phyloP scores from a whole-genome alignment of 768 basidiomycete species.

The Mrakia blollopis region DNA sequence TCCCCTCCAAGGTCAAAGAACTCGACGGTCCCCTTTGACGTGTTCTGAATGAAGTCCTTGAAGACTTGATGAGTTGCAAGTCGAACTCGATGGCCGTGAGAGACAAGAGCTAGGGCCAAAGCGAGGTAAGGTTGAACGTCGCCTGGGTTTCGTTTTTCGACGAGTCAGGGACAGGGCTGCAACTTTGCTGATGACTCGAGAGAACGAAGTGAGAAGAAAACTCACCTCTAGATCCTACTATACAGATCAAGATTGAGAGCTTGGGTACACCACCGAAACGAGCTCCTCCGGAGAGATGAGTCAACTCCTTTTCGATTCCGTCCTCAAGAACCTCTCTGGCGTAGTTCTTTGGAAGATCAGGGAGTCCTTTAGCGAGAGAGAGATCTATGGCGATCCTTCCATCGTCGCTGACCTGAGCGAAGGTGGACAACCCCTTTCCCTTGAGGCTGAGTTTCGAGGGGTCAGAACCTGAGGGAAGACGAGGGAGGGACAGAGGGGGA shows the following conservation, averaged over 20 bases:
- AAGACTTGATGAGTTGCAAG: constrained; percentile 63
- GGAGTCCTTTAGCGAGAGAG: constrained; percentile 51
- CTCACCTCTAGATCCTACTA: constrained; percentile 57
- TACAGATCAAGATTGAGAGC: constrained; percentile 62
- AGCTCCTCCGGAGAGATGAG: constrained; percentile 31
- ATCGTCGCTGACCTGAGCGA: constrained; percentile 8
- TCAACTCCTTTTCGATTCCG: constrained; percentile 47
- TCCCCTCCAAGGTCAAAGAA: constrained; percentile 61
- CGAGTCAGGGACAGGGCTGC: too few species aligned
- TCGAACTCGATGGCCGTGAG: constrained; percentile 57
- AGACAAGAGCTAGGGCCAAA: constrained; percentile 51
- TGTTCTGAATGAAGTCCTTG: constrained; percentile 52
- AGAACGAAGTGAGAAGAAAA: not conserved
- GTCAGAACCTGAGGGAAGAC: too few species aligned
- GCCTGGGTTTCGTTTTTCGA: constrained; percentile 40
- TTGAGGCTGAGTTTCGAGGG: not conserved
- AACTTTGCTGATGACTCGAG: too few species aligned
- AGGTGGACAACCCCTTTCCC: constrained; percentile 11
- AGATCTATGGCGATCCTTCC: constrained; percentile 19
- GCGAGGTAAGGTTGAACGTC: constrained; percentile 66
- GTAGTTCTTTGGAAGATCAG: constrained; percentile 52
- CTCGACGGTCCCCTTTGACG: constrained; percentile 50
- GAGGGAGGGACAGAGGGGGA: too few species aligned
- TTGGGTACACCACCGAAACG: constrained; percentile 37
- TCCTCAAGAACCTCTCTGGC: constrained; percentile 49